Evolutionary conservation across 306 rosid genomes (phyloP).

Genomic region (Benincasa hispida): DNA sequence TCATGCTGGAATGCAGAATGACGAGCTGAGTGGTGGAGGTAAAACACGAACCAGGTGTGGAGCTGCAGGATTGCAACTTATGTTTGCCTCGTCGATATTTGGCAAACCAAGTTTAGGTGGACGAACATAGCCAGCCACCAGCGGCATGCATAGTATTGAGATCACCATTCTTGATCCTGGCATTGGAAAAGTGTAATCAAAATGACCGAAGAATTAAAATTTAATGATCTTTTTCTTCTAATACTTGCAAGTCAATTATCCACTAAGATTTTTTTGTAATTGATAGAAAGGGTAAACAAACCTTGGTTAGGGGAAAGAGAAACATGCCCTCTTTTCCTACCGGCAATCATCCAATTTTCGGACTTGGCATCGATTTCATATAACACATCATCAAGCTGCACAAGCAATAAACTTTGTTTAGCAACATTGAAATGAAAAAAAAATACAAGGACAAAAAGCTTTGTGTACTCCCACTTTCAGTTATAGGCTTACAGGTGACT

Average conservation of each 20-base stretch:
- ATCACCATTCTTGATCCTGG: constrained; percentile 84
- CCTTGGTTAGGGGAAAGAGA: constrained; percentile 71
- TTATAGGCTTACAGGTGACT: neutral
- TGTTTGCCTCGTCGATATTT: constrained; percentile 56
- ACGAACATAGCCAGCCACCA: constrained; percentile 84
- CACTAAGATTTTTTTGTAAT: neutral
- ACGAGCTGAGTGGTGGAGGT: constrained; percentile 87
- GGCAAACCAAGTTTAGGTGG: constrained; percentile 87
- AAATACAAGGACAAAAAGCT: neutral
- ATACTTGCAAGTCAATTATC: neutral
- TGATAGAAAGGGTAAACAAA: constrained; percentile 12
- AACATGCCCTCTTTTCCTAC: constrained; percentile 90
- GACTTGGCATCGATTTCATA: constrained; percentile 76
- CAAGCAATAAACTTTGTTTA: constrained; percentile 5
- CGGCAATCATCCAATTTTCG: constrained; percentile 97
- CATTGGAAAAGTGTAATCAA: constrained; percentile 10
- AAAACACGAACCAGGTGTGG: constrained; percentile 92
- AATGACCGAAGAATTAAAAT: neutral
- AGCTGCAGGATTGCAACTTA: constrained; percentile 86
- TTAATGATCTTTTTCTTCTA: neutral
- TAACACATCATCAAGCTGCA: constrained; percentile 62
- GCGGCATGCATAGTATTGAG: constrained; percentile 76
- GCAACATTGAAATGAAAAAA: neutral
- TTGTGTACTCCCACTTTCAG: neutral
- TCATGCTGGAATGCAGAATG: constrained; percentile 78